Evolutionary conservation across 371 early-diverging fungal genomes (phyloP).

Genomic region (Blastocladiella emersonii): DNA sequence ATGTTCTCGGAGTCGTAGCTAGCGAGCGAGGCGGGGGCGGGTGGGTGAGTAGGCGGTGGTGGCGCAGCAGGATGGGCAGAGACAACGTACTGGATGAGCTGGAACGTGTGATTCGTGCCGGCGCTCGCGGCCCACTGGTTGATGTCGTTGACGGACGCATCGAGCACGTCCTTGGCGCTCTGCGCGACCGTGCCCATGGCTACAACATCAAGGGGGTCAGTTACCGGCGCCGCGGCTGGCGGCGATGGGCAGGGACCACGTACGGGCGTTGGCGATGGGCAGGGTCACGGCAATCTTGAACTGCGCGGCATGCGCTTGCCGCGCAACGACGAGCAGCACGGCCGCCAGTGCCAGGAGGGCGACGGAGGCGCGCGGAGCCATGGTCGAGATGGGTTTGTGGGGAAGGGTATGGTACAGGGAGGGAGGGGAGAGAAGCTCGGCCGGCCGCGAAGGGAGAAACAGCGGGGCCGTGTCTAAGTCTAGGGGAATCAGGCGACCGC

Average conservation of each 20-base stretch:
- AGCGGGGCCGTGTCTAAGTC: too few species aligned
- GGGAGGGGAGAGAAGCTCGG: too few species aligned
- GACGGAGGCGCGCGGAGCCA: too few species aligned
- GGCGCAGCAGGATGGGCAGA: not conserved
- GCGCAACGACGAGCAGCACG: not conserved
- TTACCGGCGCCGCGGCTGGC: too few species aligned
- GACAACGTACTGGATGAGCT: not conserved
- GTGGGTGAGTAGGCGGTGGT: not conserved
- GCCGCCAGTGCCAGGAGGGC: not conserved
- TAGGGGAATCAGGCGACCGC: too few species aligned
- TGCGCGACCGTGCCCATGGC: too few species aligned
- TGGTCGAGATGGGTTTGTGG: too few species aligned
- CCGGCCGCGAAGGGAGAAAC: too few species aligned
- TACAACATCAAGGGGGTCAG: not conserved
- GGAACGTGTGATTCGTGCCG: not conserved
- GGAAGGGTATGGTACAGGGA: too few species aligned
- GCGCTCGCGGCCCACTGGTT: not conserved
- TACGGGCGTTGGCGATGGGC: not conserved
- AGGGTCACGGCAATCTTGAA: not conserved
- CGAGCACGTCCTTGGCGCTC: not conserved
- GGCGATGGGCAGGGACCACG: not conserved
- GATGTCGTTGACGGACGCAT: not conserved
- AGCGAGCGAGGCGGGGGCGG: not conserved
- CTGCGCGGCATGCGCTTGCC: not conserved
- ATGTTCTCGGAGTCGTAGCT: not conserved